A percentile compares a stretch with the other conserved stretches of the same genome.
These are phyloP conservation scores for Chenopodium quinoa DNA, from an alignment of 148 eudicot genomes.

Conservation along the genomic window DNA sequence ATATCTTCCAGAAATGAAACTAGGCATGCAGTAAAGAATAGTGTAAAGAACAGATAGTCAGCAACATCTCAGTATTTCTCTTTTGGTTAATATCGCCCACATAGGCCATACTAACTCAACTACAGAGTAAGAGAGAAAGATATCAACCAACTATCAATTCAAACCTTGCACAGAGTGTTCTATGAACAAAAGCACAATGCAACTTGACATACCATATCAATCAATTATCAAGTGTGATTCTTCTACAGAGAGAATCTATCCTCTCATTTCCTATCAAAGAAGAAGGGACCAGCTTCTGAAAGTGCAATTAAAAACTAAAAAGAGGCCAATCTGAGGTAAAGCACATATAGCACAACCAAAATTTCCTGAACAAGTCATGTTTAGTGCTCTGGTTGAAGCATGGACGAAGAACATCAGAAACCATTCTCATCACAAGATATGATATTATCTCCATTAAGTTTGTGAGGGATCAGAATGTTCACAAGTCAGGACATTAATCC, in stretches of 20 bases:
- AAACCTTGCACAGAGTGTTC: not conserved
- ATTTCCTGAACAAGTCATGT: not conserved
- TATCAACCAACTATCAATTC: not conserved
- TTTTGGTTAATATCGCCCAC: not conserved
- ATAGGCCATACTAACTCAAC: not conserved
- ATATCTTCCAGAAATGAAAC: not conserved
- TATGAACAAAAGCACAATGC: not conserved
- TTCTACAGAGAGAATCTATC: not conserved
- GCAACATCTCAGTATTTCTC: not conserved
- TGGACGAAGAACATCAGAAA: not conserved
- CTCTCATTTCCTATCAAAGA: not conserved
- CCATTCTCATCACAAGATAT: constrained; percentile 2
- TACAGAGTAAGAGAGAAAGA: not conserved
- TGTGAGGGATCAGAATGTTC: not conserved
- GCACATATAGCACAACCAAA: not conserved
- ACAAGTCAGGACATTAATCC: not conserved
- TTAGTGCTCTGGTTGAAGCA: not conserved
- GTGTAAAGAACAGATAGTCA: not conserved
- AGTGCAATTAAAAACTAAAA: not conserved
- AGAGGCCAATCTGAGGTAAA: not conserved
- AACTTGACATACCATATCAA: not conserved
- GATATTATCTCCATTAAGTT: not conserved
- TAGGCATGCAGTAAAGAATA: not conserved
- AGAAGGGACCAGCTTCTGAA: not conserved
- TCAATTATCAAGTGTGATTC: not conserved